Evolutionary conservation across 176 grass and related monocot species (phyloP).

Genomic region (Eleusine indica): DNA sequence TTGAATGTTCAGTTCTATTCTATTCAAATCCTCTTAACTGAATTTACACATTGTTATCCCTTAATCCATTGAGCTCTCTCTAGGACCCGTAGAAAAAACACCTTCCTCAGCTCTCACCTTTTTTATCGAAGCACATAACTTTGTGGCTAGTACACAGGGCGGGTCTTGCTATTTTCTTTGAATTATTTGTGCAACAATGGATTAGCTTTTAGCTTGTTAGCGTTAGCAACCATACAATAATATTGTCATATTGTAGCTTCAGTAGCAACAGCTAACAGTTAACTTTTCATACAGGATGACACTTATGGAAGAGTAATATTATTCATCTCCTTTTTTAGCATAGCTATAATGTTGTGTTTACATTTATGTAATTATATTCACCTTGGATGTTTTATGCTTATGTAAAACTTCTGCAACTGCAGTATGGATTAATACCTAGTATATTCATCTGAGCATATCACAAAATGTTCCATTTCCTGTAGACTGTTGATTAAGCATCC

Average conservation of each 20-base stretch:
- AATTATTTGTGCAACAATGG: no score
- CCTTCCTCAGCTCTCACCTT: neutral
- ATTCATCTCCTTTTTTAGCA: neutral
- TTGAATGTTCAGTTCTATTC: neutral
- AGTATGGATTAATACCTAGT: neutral
- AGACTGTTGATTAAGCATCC: conserved; percentile 14
- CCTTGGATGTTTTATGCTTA: conserved; percentile 16
- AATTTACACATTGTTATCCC: no score
- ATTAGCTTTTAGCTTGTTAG: no score
- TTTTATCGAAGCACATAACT: neutral
- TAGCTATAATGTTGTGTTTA: neutral
- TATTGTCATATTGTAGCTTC: neutral
- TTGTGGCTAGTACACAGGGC: neutral
- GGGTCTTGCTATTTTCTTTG: no score
- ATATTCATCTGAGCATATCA: conserved; percentile 8
- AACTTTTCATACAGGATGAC: no score
- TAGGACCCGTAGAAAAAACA: neutral
- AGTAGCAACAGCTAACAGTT: no score
- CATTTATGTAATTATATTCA: neutral
- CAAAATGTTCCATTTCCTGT: conserved; percentile 17
- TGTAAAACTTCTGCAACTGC: conserved; percentile 12
- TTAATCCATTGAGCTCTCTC: no score
- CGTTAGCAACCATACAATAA: neutral
- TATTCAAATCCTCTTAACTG: conserved; percentile 9
- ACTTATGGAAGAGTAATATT: neutral